These are phyloP conservation scores for Amanita pseudoporphyria DNA, from an alignment of 768 basidiomycete genomes.

Conservation along the genomic window DNA sequence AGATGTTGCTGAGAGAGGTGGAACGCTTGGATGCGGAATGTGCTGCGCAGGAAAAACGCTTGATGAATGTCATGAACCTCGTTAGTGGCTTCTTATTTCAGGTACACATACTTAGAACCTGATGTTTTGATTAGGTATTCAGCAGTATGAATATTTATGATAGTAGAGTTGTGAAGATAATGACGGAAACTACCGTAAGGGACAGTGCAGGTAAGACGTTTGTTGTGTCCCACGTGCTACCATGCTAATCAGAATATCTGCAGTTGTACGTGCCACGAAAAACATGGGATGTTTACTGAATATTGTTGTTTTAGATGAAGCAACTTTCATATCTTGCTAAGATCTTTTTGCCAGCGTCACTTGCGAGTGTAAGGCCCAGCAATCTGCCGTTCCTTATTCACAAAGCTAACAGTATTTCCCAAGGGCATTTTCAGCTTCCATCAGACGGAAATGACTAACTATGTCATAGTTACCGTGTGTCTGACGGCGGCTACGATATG, in stretches of 20 bases:
- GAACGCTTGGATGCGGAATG: slow-evolving; percentile 33
- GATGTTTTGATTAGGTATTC: slow-evolving; percentile 27
- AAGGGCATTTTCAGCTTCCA: slow-evolving; percentile 57
- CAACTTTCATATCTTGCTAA: slow-evolving; percentile 39
- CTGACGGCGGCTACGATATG: slow-evolving; percentile 45
- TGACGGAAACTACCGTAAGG: slow-evolving; percentile 30
- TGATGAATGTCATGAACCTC: slow-evolving; percentile 44
- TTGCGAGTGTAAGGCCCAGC: slow-evolving; percentile 31
- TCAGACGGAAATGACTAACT: slow-evolving; percentile 36
- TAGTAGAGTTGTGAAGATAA: slow-evolving; percentile 29
- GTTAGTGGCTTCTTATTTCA: slow-evolving; percentile 14
- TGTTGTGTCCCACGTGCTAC: background rate
- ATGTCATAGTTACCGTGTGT: slow-evolving; percentile 31
- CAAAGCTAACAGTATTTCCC: background rate
- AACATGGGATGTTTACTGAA: background rate
- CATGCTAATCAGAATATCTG: too few relatives aligned
- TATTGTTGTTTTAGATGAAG: slow-evolving; percentile 17
- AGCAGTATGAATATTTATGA: slow-evolving; percentile 38
- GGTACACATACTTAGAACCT: background rate
- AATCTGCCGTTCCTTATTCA: background rate
- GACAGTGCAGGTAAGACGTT: slow-evolving; percentile 22
- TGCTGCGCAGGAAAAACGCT: slow-evolving; percentile 30
- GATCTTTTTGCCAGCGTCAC: slow-evolving; percentile 44
- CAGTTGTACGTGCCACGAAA: slow-evolving; percentile 10
- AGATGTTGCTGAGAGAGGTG: slow-evolving; percentile 39